Percentiles rank a stretch among this genome's conserved stretches.
Conservation (phyloP, 139 green algal species). For the Coelastrella sp. region DNA sequence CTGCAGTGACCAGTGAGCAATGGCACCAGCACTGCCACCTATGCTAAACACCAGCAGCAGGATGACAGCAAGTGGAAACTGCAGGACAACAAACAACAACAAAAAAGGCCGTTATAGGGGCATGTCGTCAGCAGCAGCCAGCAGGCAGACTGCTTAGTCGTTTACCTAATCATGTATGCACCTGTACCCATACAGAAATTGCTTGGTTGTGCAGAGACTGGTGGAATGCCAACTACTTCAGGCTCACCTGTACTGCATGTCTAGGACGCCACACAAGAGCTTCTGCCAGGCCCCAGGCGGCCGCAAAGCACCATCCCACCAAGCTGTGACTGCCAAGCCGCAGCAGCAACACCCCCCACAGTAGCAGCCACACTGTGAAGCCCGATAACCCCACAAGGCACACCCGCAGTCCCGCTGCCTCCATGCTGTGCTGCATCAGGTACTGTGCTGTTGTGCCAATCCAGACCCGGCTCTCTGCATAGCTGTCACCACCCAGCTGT, state of each 20-base stretch:
- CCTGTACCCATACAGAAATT: neutral
- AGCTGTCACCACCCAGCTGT: conserved; percentile 7
- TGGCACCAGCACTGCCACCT: neutral
- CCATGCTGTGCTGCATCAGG: neutral
- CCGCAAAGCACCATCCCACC: conserved; percentile 5
- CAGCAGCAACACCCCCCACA: neutral
- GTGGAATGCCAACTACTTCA: neutral
- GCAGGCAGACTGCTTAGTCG: too few species aligned
- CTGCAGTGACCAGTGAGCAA: neutral
- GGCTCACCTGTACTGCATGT: conserved; percentile 9
- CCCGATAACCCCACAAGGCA: neutral
- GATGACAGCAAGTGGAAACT: neutral
- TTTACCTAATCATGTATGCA: neutral
- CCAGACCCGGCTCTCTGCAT: neutral
- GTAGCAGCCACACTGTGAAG: neutral
- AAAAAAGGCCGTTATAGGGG: neutral
- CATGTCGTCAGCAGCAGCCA: neutral
- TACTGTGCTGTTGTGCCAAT: neutral
- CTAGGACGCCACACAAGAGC: conserved; percentile 14
- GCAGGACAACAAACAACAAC: neutral
- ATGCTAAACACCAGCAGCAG: neutral
- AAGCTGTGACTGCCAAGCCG: conserved; percentile 14
- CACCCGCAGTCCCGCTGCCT: neutral
- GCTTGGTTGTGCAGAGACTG: neutral
- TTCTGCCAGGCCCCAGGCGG: neutral